Evolutionary conservation across 2,329 filamentous ascomycete species (phyloP), one percentile per base, ranked within the genome.

Genomic region (Penicillium glabrum): DNA sequence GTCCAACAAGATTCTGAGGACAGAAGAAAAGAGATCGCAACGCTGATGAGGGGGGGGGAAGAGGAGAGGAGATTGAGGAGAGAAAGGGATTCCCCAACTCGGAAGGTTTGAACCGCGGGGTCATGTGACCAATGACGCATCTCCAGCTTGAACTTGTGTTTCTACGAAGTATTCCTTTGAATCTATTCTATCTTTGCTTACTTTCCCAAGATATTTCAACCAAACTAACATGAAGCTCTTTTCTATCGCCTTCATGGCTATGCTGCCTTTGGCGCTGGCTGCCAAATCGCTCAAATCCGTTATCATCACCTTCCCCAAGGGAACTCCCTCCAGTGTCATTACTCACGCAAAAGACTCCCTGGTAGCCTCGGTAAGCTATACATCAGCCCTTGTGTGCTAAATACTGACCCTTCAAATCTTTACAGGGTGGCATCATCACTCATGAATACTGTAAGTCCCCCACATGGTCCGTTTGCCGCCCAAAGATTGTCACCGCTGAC

Each of bases 231-330:
- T 93, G 90, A 90, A 84, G 77, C 77, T 87, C 66, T 72, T 83
- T 58, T 67, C 88, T 65, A 70, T 84, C 61, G 75, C 85, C 53
- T 73, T 86, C 43, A 75, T 87, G 53, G 77, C 85, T 60, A 77
- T 89, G 51, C 80, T 85, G 60, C 80, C 82, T 29, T 72, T 86
- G 58, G 86, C 84, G 59, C 82, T 90, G 66, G 88, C 88, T 55
- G 79, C 63, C 23, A 67, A 75, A 49, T 75, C 78, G 1, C 83
- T 87, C 70, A 90, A 91, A 74, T 84, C 86, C 35, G 86, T 96
- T 61, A 87, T 97, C 66, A 82, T 97, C 68, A 90, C 84, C 69
- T 96, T 91, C 70, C 86, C 89, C 24, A 79, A 86, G 51, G 81
- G 85, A 47, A 89, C 86, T 66, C 88, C 91, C 21, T 79, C 88